phyloP scores from a whole-genome alignment of 164 flowering plant species.

The Pachysandra terminalis region DNA sequence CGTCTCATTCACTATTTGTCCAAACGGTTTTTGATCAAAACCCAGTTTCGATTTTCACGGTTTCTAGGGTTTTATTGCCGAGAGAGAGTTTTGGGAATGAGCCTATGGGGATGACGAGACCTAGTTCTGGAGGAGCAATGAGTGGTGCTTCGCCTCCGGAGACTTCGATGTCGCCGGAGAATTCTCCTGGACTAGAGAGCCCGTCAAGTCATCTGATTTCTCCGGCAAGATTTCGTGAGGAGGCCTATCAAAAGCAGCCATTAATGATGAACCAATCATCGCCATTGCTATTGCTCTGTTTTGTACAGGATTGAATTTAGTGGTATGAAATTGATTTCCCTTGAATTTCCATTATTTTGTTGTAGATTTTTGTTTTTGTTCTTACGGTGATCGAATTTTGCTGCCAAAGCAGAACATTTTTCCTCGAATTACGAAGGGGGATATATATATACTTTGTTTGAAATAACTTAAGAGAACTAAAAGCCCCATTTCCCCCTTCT shows the following conservation, averaged over 20 bases:
- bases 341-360: too few relatives aligned
- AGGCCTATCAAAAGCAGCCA: slow-evolving; percentile 22
- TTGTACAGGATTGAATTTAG: too few relatives aligned
- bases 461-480: slow-evolving; percentile 13
- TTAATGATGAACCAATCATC: too few relatives aligned
- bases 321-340: too few relatives aligned
- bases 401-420: slow-evolving; percentile 33
- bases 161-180: slow-evolving; percentile 31
- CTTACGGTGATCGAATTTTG: too few relatives aligned
- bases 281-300: slow-evolving; percentile 15
- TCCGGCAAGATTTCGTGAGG: slow-evolving; percentile 23
- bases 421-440: not conserved
- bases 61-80: slow-evolving; percentile 74
- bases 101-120: slow-evolving; percentile 13
- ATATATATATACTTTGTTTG: slow-evolving; percentile 15
- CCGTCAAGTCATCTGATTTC: too few relatives aligned
- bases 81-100: slow-evolving; percentile 59
- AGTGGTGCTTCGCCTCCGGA: slow-evolving; percentile 40
- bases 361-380: too few relatives aligned
- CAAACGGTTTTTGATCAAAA: too few relatives aligned
- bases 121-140: slow-evolving; percentile 8
- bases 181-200: too few relatives aligned
- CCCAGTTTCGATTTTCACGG: too few relatives aligned
- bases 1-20: too few relatives aligned
- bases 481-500: not conserved